Evolutionary conservation across 305 asterid species (phyloP), one percentile per base, ranked within the genome.

Genomic region (Rubia tinctorum): DNA sequence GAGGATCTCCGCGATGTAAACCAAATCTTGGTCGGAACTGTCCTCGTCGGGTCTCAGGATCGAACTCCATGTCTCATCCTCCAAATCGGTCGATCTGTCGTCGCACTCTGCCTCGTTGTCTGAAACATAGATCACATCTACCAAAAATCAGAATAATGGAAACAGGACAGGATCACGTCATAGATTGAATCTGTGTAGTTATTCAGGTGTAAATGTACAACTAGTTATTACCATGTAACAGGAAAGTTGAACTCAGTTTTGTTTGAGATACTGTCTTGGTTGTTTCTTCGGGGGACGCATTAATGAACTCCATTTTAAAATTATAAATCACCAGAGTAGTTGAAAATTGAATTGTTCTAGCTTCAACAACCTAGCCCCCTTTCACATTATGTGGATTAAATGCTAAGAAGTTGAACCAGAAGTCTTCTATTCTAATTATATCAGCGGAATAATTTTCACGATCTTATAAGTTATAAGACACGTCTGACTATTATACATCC

Each of bases 1-100:
- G 18, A 95, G 77, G 58, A 95, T 81, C 49, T 90, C 94, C 0
- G 91, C 82, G 55, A 95, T 78, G 87, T 95, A 95, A 0, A 77
- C 73, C 40, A 86, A 83, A 72, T 92, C 96, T 13, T 70, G 10
- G 68, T 89, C 96, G 0, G 81, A 51, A 23, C 71, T 51, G 68
- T 86, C 93, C 3, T 58, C 74, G 72, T 68, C 75, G 1, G 87
- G 82, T 6, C 83, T 68, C 17, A 82, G 62, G 37, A 73, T 80
- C 1, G 86, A 78, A 74, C 86, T 86, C 93, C 97, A 86, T 5
- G 77, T 55, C 44, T 90, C 99, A 0, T 89, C 95, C 6, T 87
- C 98, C 44, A 74, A 59, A 75, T 88, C 99, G 22, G 80, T 82
- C 0, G 84, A 22, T 81, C 51, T 84, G 75, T 68, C 60, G 7